Evolutionary conservation across 2,329 filamentous ascomycete genomes (phyloP), one percentile per base, ranked within the genome.

Genomic region (Talaromyces marneffei): DNA sequence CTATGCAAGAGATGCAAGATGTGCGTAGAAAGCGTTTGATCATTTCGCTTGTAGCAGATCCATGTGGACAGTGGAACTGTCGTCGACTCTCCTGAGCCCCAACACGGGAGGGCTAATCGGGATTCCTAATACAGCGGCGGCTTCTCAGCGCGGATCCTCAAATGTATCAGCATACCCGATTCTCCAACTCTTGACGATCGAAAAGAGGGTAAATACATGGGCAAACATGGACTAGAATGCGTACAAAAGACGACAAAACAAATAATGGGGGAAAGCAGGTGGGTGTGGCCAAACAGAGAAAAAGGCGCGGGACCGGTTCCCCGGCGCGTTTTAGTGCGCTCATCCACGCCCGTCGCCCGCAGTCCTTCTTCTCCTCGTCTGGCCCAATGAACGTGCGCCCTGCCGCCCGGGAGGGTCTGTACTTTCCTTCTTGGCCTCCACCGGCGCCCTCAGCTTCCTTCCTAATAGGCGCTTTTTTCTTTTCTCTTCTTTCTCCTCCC

Each of bases 321-420:
- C 33, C 59, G 55, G 61, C 58, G 63, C 61, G 61, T 59, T 35
- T 27, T 55, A 55, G 52, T 55, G 52, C 16, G 50, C 37, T 50
- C 27, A 50, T 50, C 46, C 46, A 35, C 48, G 48, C 29, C 48
- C 29, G 25, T 23, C 42, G 20, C 3, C 39, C 44, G 48, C 46
- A 62, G 46, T 27, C 63, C 61, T 67, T 67, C 68, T 63, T 67
- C 72, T 73, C 73, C 73, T 75, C 71, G 66, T 71, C 69, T 72
- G 66, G 65, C 40, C 73, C 73, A 75, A 75, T 75, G 69, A 75
- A 60, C 50, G 58, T 65, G 62, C 65, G 64, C 64, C 68, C 69
- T 70, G 69, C 68, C 44, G 44, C 67, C 69, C 65, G 66, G 60
- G 52, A 59, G 56, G 63, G 57, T 52, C 59, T 60, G 63, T 40